phyloP scores from a whole-genome alignment of 345 rosid species.

The rapeseed (Brassica napus) region DNA sequence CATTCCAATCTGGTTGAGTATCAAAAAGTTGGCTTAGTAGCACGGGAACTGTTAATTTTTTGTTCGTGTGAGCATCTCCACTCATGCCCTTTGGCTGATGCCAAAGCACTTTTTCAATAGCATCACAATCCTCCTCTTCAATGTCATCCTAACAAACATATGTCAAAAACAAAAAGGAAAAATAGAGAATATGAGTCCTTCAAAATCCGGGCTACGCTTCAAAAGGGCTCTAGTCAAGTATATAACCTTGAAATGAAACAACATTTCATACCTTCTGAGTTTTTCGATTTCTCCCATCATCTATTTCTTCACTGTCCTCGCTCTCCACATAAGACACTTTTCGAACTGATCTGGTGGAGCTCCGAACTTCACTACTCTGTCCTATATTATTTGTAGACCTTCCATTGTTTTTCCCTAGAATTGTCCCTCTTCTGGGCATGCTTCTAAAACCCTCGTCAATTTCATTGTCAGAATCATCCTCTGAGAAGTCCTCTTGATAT shows the following conservation, averaged over 20 bases:
- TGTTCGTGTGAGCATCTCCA: constrained; percentile 64
- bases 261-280: constrained; percentile 61
- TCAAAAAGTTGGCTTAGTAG: constrained; percentile 73
- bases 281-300: constrained; percentile 79
- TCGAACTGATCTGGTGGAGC: constrained; percentile 83
- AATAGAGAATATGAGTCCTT: neutral
- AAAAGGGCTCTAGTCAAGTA: constrained; percentile 13
- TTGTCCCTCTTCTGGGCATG: constrained; percentile 60
- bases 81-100: constrained; percentile 89
- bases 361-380: constrained; percentile 76
- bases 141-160: constrained; percentile 70
- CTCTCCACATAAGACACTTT: constrained; percentile 99
- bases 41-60: constrained; percentile 70
- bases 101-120: constrained; percentile 96
- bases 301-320: constrained; percentile 94
- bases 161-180: constrained; percentile 8
- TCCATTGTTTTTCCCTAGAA: constrained; percentile 61
- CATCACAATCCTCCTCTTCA: constrained; percentile 95
- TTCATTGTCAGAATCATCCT: constrained; percentile 68
- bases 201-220: neutral
- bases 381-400: constrained; percentile 49
- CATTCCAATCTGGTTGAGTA: constrained; percentile 81
- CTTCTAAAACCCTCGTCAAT: constrained; percentile 64
- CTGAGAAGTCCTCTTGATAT: constrained; percentile 71
- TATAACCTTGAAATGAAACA: constrained; percentile 18